Percentiles rank a stretch among this genome's conserved stretches.
These are phyloP conservation scores for Leucosporidium yakuticum DNA, from an alignment of 768 basidiomycete genomes.

Conservation along the genomic window DNA sequence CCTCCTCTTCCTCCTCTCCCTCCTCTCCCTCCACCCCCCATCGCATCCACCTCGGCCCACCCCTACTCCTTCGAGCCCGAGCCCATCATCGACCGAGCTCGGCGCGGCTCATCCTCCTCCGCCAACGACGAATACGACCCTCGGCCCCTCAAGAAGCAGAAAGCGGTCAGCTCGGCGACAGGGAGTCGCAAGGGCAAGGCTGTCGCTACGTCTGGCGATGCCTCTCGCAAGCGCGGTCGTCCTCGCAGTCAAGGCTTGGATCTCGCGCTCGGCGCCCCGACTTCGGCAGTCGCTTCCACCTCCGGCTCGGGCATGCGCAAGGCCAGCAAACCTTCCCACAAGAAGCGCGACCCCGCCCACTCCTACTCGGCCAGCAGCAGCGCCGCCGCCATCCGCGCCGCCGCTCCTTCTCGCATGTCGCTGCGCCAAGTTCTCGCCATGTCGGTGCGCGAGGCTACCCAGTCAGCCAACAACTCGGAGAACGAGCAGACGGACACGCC, in stretches of 20 bases:
- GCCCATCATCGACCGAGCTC: neutral
- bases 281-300: too few relatives aligned
- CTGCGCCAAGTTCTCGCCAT: conserved; percentile 31
- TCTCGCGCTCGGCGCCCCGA: too few relatives aligned
- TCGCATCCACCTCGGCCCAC: neutral
- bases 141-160: conserved; percentile 1
- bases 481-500: conserved; percentile 3
- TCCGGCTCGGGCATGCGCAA: neutral
- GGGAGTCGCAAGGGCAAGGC: neutral
- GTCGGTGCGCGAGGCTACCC: conserved; percentile 21
- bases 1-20: neutral
- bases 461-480: neutral
- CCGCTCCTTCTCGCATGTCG: conserved; percentile 6
- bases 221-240: neutral
- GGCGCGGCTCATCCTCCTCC: conserved; percentile 6
- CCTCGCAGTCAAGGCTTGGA: too few relatives aligned
- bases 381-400: neutral
- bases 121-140: neutral
- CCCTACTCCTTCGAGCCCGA: neutral
- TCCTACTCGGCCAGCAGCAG: neutral
- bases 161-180: neutral
- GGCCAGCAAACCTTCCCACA: neutral
- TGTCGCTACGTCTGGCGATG: neutral
- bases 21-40: neutral
- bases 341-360: neutral